A percentile compares a stretch with the other conserved stretches of the same genome.
Evolutionary conservation across 2,329 filamentous ascomycete genomes (phyloP).

Genomic region (Claviceps pusilla): DNA sequence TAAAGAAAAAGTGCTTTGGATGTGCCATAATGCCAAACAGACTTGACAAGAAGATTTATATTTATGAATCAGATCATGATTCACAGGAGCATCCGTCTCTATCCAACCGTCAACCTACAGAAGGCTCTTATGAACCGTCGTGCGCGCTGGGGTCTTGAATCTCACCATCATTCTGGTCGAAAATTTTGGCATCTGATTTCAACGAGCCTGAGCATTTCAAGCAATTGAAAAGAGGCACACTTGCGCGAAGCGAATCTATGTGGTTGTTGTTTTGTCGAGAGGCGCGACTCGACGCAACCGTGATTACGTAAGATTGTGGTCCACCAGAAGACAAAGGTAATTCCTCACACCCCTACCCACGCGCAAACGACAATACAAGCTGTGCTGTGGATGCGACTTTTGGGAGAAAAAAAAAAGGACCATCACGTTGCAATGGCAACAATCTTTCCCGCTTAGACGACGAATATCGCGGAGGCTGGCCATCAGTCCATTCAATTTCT

Average conservation of each 20-base stretch:
- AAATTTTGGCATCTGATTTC: too few species aligned
- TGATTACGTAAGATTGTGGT: slow-evolving; percentile 1
- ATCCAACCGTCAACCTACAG: too few species aligned
- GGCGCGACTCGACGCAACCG: too few species aligned
- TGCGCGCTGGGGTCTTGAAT: neutral
- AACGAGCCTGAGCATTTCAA: too few species aligned
- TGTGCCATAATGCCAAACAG: neutral
- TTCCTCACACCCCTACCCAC: slow-evolving; percentile 11
- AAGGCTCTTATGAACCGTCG: neutral
- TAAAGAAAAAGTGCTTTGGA: neutral
- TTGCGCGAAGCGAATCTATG: too few species aligned
- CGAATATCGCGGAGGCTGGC: neutral
- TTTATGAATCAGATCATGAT: neutral
- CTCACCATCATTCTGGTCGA: too few species aligned
- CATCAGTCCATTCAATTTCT: neutral
- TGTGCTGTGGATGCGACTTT: slow-evolving; percentile 10
- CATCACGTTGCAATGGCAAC: neutral
- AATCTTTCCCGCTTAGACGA: slow-evolving; percentile 5
- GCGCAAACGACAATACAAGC: slow-evolving; percentile 13
- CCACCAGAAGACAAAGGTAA: slow-evolving; percentile 1
- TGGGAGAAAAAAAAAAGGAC: slow-evolving; percentile 10
- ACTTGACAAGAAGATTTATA: neutral
- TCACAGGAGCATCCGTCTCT: too few species aligned
- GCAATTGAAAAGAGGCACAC: too few species aligned
- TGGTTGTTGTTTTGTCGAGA: neutral